These are phyloP conservation scores for Solanum medicagineum DNA, from an alignment of 257 asterid genomes.

Conservation along the genomic window DNA sequence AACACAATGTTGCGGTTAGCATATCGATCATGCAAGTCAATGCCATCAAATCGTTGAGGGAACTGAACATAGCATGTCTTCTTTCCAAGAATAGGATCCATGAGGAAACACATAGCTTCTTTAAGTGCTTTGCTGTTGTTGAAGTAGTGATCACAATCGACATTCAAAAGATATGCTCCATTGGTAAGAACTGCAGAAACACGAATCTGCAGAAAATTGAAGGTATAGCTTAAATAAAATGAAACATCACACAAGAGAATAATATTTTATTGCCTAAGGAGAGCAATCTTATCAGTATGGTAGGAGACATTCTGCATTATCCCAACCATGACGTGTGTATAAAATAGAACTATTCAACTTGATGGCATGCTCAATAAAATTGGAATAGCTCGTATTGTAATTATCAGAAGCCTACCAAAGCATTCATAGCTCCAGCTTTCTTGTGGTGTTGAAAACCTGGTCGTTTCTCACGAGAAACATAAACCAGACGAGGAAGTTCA, in stretches of 20 bases:
- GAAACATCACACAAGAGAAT: background rate
- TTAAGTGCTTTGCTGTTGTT: constrained; percentile 69
- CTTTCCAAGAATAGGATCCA: constrained; percentile 55
- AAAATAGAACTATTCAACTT: background rate
- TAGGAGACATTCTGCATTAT: background rate
- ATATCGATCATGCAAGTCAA: constrained; percentile 62
- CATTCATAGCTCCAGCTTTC: constrained; percentile 85
- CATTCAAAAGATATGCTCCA: constrained; percentile 60
- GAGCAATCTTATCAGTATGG: background rate
- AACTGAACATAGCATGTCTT: constrained; percentile 66
- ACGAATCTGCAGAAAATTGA: constrained; percentile 39
- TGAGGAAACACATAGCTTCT: constrained; percentile 67
- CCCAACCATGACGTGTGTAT: background rate
- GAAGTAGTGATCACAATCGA: constrained; percentile 68
- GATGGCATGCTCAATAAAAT: background rate
- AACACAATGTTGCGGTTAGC: constrained; percentile 55
- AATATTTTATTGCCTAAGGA: background rate
- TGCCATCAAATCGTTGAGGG: constrained; percentile 70
- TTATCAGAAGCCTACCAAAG: constrained; percentile 46
- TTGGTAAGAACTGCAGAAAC: constrained; percentile 69
- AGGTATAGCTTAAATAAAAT: background rate
- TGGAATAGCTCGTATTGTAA: background rate
- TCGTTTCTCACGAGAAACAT: constrained; percentile 79
- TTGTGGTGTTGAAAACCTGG: constrained; percentile 87
- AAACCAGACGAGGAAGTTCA: constrained; percentile 69